Percentiles rank a stretch among this genome's conserved stretches.
phyloP scores from a whole-genome alignment of 2,329 filamentous ascomycete genomes.

The Penicillium sp. region DNA sequence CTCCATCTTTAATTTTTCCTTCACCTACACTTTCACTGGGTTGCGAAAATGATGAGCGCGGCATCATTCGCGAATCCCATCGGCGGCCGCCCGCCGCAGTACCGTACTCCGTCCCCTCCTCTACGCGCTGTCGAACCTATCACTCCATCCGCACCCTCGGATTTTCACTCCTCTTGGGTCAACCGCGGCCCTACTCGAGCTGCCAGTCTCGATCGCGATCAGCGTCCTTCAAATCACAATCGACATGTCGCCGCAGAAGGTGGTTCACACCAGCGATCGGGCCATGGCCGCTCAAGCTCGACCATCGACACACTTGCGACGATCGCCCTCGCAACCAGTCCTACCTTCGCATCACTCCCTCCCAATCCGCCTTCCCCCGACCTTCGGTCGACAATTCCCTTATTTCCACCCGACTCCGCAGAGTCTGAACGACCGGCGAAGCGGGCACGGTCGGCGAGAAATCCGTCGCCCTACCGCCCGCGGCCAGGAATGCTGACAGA shows the following conservation, averaged over 20 bases:
- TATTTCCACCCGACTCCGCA: conserved; percentile 33
- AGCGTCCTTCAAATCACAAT: conserved; percentile 22
- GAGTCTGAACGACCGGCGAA: conserved; percentile 56
- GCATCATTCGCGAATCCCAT: conserved; percentile 40
- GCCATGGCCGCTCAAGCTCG: conserved; percentile 48
- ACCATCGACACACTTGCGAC: conserved; percentile 53
- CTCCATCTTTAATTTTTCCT: conserved; percentile 16
- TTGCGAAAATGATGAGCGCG: conserved; percentile 39
- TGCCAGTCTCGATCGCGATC: conserved; percentile 27
- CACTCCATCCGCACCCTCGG: conserved; percentile 38
- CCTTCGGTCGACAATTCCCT: conserved; percentile 25
- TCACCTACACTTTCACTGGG: conserved; percentile 8
- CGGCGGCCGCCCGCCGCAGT: conserved; percentile 42
- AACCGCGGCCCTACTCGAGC: conserved; percentile 30
- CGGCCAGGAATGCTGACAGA: conserved; percentile 28
- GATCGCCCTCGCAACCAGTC: conserved; percentile 52
- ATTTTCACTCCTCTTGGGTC: conserved; percentile 32
- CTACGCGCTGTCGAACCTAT: conserved; percentile 49
- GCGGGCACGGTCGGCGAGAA: conserved; percentile 60
- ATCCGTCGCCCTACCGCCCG: conserved; percentile 45
- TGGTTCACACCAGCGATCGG: conserved; percentile 30
- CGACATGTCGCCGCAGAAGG: conserved; percentile 24
- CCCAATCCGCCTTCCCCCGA: conserved; percentile 34
- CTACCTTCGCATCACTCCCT: conserved; percentile 41
- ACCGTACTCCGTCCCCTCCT: conserved; percentile 50